phyloP scores from a whole-genome alignment of 495 filamentous ascomycete genomes.

The Talaromyces adpressus region DNA sequence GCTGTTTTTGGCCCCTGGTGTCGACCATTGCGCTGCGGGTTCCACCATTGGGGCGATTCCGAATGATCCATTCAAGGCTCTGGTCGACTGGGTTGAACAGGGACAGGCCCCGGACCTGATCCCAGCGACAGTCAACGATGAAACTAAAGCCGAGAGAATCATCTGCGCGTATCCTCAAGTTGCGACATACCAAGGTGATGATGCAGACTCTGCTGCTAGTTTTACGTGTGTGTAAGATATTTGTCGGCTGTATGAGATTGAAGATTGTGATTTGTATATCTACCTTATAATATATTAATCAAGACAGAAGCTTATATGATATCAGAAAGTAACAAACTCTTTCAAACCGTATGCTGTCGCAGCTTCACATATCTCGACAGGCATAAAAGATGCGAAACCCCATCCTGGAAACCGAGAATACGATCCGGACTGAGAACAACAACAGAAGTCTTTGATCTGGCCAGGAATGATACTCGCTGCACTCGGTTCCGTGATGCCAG shows the following conservation, averaged over 20 bases:
- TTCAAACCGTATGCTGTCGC: background rate
- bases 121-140: conserved; percentile 2
- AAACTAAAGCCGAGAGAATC: background rate
- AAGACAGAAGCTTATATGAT: background rate
- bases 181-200: background rate
- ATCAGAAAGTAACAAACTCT: background rate
- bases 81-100: conserved; percentile 26
- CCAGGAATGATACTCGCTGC: conserved; percentile 1
- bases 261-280: background rate
- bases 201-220: background rate
- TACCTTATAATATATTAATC: background rate
- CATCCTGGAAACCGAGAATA: background rate
- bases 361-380: background rate
- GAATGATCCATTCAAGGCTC: conserved; percentile 4
- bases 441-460: conserved; percentile 1
- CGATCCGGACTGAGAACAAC: conserved; percentile 2
- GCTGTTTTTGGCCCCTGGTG: conserved; percentile 21
- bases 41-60: conserved; percentile 14
- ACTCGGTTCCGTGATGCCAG: background rate
- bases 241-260: background rate
- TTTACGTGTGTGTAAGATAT: background rate
- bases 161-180: conserved; percentile 2
- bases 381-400: conserved; percentile 2
- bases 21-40: conserved; percentile 23
- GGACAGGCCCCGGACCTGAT: conserved; percentile 16